phyloP scores from a whole-genome alignment of 73 alveolate genomes.

The Uronychia binucleata region DNA sequence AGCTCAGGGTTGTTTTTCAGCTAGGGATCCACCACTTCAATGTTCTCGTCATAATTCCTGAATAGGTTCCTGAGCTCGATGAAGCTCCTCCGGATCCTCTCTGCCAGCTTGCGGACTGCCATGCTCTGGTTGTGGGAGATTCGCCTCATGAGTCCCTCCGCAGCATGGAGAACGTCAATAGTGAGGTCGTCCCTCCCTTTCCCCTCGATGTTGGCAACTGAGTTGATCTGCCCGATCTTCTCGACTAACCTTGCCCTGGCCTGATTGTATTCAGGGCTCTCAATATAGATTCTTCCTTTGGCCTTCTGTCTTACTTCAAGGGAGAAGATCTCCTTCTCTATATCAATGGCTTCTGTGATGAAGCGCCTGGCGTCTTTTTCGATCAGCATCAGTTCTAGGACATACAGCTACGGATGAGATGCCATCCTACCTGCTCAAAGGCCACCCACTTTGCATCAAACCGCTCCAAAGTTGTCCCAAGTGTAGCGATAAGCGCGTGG shows the following conservation, averaged over 20 bases:
- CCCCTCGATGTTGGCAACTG: constrained; percentile 94
- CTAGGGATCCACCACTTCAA: constrained; percentile 93
- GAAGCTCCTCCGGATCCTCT: constrained; percentile 60
- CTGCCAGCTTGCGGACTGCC: constrained; percentile 90
- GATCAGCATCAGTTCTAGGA: constrained; percentile 88
- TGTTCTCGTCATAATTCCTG: constrained; percentile 86
- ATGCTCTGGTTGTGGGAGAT: constrained; percentile 78
- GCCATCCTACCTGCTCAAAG: constrained; percentile 30
- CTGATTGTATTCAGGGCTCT: constrained; percentile 21
- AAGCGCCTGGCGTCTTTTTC: constrained; percentile 91
- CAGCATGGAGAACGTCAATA: constrained; percentile 77
- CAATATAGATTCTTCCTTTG: constrained; percentile 79
- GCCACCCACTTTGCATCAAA: constrained; percentile 59
- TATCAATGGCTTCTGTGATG: constrained; percentile 86
- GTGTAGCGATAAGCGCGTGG: background rate
- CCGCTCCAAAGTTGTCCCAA: constrained; percentile 20
- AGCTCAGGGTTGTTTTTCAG: constrained; percentile 91
- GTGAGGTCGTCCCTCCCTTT: constrained; percentile 94
- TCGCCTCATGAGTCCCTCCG: constrained; percentile 90
- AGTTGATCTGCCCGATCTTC: constrained; percentile 82
- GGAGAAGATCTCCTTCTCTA: constrained; percentile 85
- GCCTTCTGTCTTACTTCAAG: constrained; percentile 87
- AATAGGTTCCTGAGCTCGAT: constrained; percentile 60
- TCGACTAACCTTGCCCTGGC: constrained; percentile 59
- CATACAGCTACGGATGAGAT: constrained; percentile 63